Percentiles rank a stretch among this genome's conserved stretches.
phyloP scores from a whole-genome alignment of 352 stramenopile species.

The Pythium dissotocum region DNA sequence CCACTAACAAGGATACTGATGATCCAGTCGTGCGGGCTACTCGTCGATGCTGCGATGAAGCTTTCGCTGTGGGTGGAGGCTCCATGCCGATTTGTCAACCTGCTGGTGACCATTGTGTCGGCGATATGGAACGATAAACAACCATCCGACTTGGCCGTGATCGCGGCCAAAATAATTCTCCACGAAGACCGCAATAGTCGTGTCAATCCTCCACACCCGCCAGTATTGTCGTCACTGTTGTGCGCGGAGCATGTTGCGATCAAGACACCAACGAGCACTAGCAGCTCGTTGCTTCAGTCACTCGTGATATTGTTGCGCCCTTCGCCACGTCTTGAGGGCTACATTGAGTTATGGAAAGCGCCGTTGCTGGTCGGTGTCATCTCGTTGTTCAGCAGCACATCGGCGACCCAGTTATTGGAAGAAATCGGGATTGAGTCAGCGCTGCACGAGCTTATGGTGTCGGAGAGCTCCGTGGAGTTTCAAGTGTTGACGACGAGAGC shows the following conservation, averaged over 20 bases:
- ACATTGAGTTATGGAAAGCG: not conserved
- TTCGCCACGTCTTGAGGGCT: not conserved
- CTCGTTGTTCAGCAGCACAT: not conserved
- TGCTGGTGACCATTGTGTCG: not conserved
- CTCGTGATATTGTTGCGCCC: not conserved
- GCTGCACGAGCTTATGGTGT: not conserved
- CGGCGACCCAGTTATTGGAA: not conserved
- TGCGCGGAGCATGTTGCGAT: not conserved
- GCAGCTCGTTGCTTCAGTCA: conserved; percentile 2
- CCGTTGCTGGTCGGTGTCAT: not conserved
- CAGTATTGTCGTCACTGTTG: not conserved
- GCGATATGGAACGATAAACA: not conserved
- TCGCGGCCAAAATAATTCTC: not conserved
- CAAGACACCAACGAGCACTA: not conserved
- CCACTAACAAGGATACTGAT: not conserved
- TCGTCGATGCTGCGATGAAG: not conserved
- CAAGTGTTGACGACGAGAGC: not conserved
- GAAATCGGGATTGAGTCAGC: not conserved
- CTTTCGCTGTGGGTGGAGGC: not conserved
- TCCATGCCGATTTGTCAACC: not conserved
- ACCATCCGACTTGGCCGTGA: not conserved
- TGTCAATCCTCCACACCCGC: not conserved
- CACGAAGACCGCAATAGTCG: not conserved
- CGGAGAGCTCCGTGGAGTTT: not conserved
- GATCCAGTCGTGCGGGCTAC: not conserved